Evolutionary conservation across 306 rosid species (phyloP).

Genomic region (Cicer cuneatum): DNA sequence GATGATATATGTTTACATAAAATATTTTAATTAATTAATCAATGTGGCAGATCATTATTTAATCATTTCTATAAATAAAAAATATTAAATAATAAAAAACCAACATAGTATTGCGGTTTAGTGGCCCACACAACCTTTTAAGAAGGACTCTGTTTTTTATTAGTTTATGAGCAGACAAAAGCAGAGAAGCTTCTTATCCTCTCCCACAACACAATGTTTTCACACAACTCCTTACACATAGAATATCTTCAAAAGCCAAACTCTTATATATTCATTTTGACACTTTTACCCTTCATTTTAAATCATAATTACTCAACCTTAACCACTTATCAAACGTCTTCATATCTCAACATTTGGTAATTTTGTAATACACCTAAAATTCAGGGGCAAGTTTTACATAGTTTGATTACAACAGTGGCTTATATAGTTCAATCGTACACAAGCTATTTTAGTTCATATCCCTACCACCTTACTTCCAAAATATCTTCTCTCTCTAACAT

Average conservation of each 20-base stretch:
- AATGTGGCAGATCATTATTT: slow-evolving; percentile 44
- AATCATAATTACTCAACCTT: slow-evolving; percentile 29
- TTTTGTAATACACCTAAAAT: slow-evolving; percentile 24
- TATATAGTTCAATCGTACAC: slow-evolving; percentile 68
- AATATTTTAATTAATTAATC: background rate
- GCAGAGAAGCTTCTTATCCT: slow-evolving; percentile 96
- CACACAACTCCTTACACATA: slow-evolving; percentile 66
- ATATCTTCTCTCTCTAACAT: background rate
- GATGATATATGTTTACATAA: too few relatives aligned
- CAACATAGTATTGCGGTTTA: slow-evolving; percentile 71
- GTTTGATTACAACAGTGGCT: slow-evolving; percentile 59
- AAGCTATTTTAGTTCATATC: slow-evolving; percentile 50
- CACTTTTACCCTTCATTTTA: slow-evolving; percentile 38
- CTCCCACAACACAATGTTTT: slow-evolving; percentile 59
- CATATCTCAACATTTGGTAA: background rate
- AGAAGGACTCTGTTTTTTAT: slow-evolving; percentile 62
- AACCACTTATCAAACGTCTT: background rate
- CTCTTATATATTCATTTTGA: background rate
- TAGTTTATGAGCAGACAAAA: slow-evolving; percentile 95
- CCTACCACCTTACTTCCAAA: slow-evolving; percentile 29
- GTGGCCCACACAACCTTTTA: slow-evolving; percentile 64
- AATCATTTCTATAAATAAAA: background rate
- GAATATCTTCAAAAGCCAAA: slow-evolving; percentile 76
- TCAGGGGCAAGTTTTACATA: slow-evolving; percentile 39
- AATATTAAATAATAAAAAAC: background rate